phyloP scores from a whole-genome alignment of 306 rosid genomes.

The Myrica gale region DNA sequence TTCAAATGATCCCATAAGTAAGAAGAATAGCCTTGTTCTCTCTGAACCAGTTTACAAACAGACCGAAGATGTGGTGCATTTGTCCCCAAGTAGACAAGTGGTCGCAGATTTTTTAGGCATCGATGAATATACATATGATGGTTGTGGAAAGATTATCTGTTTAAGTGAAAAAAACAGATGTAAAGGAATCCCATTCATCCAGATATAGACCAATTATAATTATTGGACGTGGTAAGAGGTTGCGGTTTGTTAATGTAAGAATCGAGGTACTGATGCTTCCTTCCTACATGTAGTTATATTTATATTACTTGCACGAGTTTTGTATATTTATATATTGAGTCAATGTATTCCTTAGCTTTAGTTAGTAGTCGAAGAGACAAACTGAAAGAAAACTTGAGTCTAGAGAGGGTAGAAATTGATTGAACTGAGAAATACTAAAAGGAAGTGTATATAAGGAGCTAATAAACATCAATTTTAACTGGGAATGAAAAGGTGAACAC shows the following conservation, averaged over 20 bases:
- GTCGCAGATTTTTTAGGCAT: slow-evolving; percentile 70
- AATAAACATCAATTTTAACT: not conserved
- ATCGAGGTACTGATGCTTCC: slow-evolving; percentile 68
- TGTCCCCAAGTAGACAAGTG: slow-evolving; percentile 77
- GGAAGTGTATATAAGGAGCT: not conserved
- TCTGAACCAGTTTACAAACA: slow-evolving; percentile 68
- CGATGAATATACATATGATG: slow-evolving; percentile 84
- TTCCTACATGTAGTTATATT: slow-evolving; percentile 9
- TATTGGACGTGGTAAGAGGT: slow-evolving; percentile 77
- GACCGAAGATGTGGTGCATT: slow-evolving; percentile 73
- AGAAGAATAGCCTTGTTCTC: slow-evolving; percentile 58
- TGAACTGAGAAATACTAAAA: not conserved
- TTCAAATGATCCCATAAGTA: slow-evolving; percentile 74
- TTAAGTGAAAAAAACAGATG: slow-evolving; percentile 69
- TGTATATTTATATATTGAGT: not conserved
- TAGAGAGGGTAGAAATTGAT: not conserved
- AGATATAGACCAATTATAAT: slow-evolving; percentile 74
- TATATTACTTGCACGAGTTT: not conserved
- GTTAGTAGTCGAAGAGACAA: not conserved
- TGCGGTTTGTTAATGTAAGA: slow-evolving; percentile 85
- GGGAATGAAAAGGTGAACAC: not conserved
- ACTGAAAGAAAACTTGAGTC: not conserved
- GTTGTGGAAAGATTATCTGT: slow-evolving; percentile 79
- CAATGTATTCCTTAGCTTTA: not conserved
- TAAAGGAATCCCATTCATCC: slow-evolving; percentile 46